Percentiles rank a stretch among this genome's conserved stretches.
These are phyloP conservation scores for Chrysoporthe deuterocubensis DNA, from an alignment of 2,329 filamentous ascomycete species.

Conservation along the genomic window DNA sequence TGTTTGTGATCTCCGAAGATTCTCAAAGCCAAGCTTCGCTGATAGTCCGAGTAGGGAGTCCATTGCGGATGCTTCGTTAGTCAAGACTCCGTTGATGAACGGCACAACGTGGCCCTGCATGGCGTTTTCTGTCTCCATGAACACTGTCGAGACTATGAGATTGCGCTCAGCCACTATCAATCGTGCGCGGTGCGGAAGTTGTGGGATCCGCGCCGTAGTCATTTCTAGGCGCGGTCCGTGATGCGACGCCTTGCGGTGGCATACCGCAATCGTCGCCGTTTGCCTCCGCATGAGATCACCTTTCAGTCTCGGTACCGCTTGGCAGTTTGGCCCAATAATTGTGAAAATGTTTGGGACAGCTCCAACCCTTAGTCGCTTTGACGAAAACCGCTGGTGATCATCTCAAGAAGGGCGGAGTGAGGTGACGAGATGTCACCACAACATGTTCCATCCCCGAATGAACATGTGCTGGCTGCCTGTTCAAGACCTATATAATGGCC, in stretches of 20 bases:
- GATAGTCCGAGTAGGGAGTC: neutral
- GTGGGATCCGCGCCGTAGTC: neutral
- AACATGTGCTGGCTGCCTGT: neutral
- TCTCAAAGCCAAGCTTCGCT: constrained; percentile 15
- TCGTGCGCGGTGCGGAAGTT: neutral
- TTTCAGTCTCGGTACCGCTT: constrained; percentile 13
- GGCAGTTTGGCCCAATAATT: constrained; percentile 25
- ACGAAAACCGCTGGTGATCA: neutral
- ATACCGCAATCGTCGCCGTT: neutral
- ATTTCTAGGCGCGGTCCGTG: constrained; percentile 1
- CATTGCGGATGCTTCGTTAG: neutral
- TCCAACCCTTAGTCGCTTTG: neutral
- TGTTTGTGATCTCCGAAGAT: constrained; percentile 25
- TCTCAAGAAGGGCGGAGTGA: neutral
- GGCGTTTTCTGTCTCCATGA: no score
- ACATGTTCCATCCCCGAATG: neutral
- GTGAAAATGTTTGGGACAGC: constrained; percentile 11
- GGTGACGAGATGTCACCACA: neutral
- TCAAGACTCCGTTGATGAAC: neutral
- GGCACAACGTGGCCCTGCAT: neutral
- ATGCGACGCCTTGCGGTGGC: neutral
- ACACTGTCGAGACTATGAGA: neutral
- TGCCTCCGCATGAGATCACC: neutral
- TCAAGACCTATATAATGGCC: constrained; percentile 19
- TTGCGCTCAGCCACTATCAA: constrained; percentile 13